Percentiles rank a stretch among this genome's conserved stretches.
These are phyloP conservation scores for Penicillium subrubescens DNA, from an alignment of 495 filamentous ascomycete genomes.

Conservation along the genomic window DNA sequence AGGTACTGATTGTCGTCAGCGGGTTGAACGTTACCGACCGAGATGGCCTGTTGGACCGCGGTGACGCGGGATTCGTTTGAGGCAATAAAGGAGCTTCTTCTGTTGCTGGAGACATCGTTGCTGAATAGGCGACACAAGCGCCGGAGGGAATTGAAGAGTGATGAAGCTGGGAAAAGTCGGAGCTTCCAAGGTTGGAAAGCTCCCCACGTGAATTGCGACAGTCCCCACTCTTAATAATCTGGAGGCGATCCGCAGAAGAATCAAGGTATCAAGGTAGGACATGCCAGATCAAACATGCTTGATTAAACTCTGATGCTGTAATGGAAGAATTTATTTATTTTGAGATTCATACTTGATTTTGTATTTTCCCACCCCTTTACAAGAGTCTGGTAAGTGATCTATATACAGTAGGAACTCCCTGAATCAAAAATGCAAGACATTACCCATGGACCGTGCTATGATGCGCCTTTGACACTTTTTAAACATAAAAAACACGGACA, in stretches of 20 bases:
- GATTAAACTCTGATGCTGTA: too few relatives aligned
- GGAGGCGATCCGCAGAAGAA: neutral
- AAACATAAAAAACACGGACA: neutral
- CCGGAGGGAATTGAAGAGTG: slow-evolving; percentile 15
- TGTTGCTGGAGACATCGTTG: slow-evolving; percentile 42
- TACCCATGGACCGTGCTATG: slow-evolving; percentile 5
- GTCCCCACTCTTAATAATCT: slow-evolving; percentile 27
- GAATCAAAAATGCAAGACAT: neutral
- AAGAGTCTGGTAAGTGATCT: neutral
- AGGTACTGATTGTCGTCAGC: slow-evolving; percentile 59
- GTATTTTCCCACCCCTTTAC: neutral
- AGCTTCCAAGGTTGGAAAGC: slow-evolving; percentile 32
- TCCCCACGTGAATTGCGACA: slow-evolving; percentile 8
- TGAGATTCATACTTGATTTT: neutral
- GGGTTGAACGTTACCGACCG: slow-evolving; percentile 75
- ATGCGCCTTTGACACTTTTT: neutral
- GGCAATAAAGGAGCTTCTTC: slow-evolving; percentile 53
- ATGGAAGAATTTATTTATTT: neutral
- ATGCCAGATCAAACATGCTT: slow-evolving; percentile 1
- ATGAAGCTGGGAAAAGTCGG: slow-evolving; percentile 26
- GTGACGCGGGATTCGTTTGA: slow-evolving; percentile 42
- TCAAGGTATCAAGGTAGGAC: neutral
- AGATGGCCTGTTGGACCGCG: slow-evolving; percentile 41
- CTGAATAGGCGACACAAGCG: slow-evolving; percentile 24
- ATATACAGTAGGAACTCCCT: slow-evolving; percentile 9